Conservation (phyloP, 768 basidiomycete species). For the Cystobasidium tubakii region DNA sequence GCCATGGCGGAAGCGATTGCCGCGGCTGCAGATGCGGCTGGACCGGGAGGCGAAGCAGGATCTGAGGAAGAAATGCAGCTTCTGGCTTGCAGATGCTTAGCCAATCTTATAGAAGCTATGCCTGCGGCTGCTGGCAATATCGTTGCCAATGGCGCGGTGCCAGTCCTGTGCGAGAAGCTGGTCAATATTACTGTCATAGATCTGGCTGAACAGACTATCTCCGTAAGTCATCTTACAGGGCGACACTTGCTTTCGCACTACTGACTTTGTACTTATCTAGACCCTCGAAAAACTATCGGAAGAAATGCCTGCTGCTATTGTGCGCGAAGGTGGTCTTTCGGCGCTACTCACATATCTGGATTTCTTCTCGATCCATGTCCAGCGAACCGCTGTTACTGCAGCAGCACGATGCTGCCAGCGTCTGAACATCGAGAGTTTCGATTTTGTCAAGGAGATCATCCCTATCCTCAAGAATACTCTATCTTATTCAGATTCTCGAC, state of each 20-base stretch:
- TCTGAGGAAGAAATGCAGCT: constrained; percentile 72
- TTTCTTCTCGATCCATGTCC: constrained; percentile 96
- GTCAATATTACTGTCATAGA: constrained; percentile 97
- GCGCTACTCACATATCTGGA: constrained; percentile 92
- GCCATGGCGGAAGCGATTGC: constrained; percentile 51
- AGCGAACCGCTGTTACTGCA: constrained; percentile 90
- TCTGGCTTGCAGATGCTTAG: constrained; percentile 89
- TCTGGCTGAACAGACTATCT: constrained; percentile 93
- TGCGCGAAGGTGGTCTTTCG: constrained; percentile 86
- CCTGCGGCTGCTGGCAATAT: constrained; percentile 96
- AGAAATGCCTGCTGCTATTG: constrained; percentile 91
- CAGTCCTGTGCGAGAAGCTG: constrained; percentile 92
- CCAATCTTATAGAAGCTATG: constrained; percentile 97
- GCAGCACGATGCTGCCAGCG: constrained; percentile 95
- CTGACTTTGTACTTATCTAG: constrained; percentile 52
- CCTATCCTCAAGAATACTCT: constrained; percentile 89
- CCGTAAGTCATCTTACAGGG: constrained; percentile 60
- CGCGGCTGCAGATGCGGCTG: constrained; percentile 61
- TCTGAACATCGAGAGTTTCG: constrained; percentile 78
- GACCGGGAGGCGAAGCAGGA: constrained; percentile 56
- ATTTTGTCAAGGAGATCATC: constrained; percentile 73
- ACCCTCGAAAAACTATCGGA: constrained; percentile 98
- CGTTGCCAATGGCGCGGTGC: constrained; percentile 96
- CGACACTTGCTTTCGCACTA: neutral
- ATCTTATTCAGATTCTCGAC: constrained; percentile 82